Evolutionary conservation across 1,284 basidiomycete species (phyloP), one percentile per base, ranked within the genome.

Genomic region (Bondarzewia mesenterica): DNA sequence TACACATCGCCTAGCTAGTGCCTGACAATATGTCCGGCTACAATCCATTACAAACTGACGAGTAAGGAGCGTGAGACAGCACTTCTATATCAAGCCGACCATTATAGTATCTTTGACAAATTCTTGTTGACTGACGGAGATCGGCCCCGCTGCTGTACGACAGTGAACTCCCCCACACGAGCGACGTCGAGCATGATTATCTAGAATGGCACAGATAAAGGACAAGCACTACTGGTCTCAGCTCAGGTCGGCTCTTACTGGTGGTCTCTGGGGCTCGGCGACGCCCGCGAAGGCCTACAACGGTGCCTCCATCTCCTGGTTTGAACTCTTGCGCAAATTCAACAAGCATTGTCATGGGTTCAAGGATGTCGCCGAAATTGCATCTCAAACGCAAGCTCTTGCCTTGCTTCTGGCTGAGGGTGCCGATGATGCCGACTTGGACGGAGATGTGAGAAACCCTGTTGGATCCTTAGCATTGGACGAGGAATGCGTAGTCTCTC

Each of bases 271-370:
- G 88, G 66, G 77, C 8, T 67, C 78, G 1, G 52, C 64, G 1
- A 60, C 62, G 25, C 86, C 89, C 0, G 87, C 81, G 2, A 83
- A 76, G 53, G 71, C 78, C 0, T 76, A 75, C 10, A 80, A 80
- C 43, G 83, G 78, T 15, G 56, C 61, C 0, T 58, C 65, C 7
- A 63, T 94, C 25, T 71, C 80, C 10, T 94, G 91, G 92, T 72
- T 77, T 2, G 87, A 92, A 58, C 75, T 93, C 15, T 67, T 93
- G 22, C 75, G 89, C 56, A 94, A 95, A 63, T 93, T 91, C 73
- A 85, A 86, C 58, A 94, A 93, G 59, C 91, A 94, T 59, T 87
- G 84, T 50, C 70, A 62, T 20, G 78, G 80, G 0, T 77, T 70
- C 54, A 56, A 61, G 50, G 80, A 84, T 51, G 66, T 85, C n/a